Conservation (phyloP, 164 flowering plant genomes). For the Aristolochia contorta region DNA sequence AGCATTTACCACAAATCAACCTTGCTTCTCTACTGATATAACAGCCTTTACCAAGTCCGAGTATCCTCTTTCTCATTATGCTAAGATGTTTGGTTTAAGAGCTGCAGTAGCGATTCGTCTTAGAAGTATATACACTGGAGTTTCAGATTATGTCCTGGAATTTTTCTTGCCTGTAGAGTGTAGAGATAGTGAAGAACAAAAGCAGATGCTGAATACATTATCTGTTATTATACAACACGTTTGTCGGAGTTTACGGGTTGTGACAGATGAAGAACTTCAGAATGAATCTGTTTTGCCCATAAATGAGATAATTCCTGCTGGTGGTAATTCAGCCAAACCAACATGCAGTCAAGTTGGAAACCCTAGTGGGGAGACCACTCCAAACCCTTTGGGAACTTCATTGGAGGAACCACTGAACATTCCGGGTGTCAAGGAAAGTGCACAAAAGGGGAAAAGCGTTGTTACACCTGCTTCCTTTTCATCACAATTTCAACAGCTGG, state of each 20-base stretch:
- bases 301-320: conserved; percentile 24
- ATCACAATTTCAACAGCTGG: conserved; percentile 21
- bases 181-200: conserved; percentile 23
- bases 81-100: conserved; percentile 44
- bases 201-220: conserved; percentile 34
- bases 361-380: conserved; percentile 12
- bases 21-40: conserved; percentile 63
- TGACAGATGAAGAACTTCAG: conserved; percentile 46
- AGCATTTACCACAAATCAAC: conserved; percentile 65
- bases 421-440: conserved; percentile 17
- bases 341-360: background rate
- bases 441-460: conserved; percentile 13
- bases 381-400: conserved; percentile 12
- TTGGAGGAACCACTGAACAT: conserved; percentile 20
- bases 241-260: conserved; percentile 35
- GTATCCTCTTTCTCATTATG: conserved; percentile 85
- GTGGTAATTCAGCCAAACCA: conserved; percentile 6
- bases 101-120: conserved; percentile 72
- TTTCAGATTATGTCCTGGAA: conserved; percentile 53
- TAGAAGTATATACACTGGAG: conserved; percentile 35
- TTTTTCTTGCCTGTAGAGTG: conserved; percentile 35
- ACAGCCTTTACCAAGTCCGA: conserved; percentile 44
- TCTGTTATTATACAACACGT: conserved; percentile 35
- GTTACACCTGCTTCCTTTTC: conserved; percentile 6
- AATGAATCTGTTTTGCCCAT: conserved; percentile 20